Conservation (phyloP, 257 asterid genomes). For the Osmanthus fragrans region DNA sequence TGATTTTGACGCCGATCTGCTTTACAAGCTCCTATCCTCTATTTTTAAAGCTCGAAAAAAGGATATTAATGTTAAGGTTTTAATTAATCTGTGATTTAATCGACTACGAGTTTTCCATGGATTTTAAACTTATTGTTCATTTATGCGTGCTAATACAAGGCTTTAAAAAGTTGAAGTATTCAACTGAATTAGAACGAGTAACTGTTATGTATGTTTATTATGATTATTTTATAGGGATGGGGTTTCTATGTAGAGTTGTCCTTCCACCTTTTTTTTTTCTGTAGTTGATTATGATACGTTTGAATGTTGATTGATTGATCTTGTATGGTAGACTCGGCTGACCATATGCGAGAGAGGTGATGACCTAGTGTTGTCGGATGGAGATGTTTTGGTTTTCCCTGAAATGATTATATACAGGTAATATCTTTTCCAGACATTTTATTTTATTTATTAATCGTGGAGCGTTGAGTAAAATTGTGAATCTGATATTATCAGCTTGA, state of each 20-base stretch:
- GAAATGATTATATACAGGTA: slow-evolving; percentile 87
- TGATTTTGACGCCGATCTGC: slow-evolving; percentile 69
- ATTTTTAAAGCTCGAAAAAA: slow-evolving; percentile 62
- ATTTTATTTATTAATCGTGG: background rate
- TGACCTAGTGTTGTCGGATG: slow-evolving; percentile 64
- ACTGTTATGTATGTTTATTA: background rate
- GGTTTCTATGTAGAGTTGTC: background rate
- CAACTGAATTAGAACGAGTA: background rate
- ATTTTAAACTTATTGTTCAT: background rate
- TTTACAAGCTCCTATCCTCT: slow-evolving; percentile 62
- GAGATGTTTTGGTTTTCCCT: slow-evolving; percentile 87
- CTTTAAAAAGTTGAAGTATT: background rate
- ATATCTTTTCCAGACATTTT: background rate
- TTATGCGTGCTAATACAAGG: background rate
- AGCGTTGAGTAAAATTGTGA: background rate
- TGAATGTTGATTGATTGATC: slow-evolving; percentile 24
- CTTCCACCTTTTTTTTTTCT: background rate
- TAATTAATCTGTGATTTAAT: background rate
- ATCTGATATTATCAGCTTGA: background rate
- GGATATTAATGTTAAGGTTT: slow-evolving; percentile 59
- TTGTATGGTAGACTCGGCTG: slow-evolving; percentile 65
- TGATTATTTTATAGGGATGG: background rate
- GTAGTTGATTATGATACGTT: background rate
- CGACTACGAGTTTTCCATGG: background rate
- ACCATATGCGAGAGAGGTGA: slow-evolving; percentile 73